Evolutionary conservation across 768 basidiomycete species (phyloP).

Genomic region (Phylloporus arenicola): DNA sequence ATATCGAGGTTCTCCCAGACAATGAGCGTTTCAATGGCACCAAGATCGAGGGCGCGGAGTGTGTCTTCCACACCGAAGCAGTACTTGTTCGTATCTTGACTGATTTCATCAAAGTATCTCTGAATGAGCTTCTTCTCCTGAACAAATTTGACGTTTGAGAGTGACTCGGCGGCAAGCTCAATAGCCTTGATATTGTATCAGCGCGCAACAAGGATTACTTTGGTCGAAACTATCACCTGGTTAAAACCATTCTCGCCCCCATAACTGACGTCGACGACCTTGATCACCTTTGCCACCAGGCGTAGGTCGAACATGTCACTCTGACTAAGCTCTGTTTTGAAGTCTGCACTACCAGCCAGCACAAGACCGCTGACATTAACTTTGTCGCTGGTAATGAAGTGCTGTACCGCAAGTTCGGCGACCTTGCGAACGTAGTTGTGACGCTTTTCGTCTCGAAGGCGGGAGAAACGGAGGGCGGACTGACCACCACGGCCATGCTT

Average conservation of each 20-base stretch:
- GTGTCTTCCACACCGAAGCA: constrained; percentile 98
- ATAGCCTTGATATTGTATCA: constrained; percentile 60
- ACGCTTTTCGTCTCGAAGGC: constrained; percentile 97
- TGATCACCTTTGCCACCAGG: constrained; percentile 87
- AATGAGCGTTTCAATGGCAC: constrained; percentile 93
- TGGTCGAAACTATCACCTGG: constrained; percentile 51
- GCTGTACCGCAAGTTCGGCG: constrained; percentile 93
- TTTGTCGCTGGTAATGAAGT: constrained; percentile 96
- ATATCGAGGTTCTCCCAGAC: constrained; percentile 98
- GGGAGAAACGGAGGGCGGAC: constrained; percentile 98
- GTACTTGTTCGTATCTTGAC: constrained; percentile 92
- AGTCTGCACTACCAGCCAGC: constrained; percentile 94
- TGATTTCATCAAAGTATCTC: constrained; percentile 98
- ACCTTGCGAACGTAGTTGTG: constrained; percentile 99
- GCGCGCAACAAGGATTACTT: background rate
- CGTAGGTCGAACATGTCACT: constrained; percentile 95
- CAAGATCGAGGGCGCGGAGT: constrained; percentile 91
- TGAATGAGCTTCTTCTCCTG: constrained; percentile 98
- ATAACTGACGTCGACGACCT: constrained; percentile 97
- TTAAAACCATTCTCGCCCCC: constrained; percentile 99
- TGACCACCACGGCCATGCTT: constrained; percentile 99
- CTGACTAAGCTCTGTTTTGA: constrained; percentile 96
- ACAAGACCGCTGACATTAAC: constrained; percentile 97
- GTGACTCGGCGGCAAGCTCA: constrained; percentile 91
- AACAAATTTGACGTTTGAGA: constrained; percentile 98